A percentile compares a stretch with the other conserved stretches of the same genome.
These are phyloP conservation scores for Plenodomus biglobosus DNA, from an alignment of 2,329 filamentous ascomycete genomes.

Conservation along the genomic window DNA sequence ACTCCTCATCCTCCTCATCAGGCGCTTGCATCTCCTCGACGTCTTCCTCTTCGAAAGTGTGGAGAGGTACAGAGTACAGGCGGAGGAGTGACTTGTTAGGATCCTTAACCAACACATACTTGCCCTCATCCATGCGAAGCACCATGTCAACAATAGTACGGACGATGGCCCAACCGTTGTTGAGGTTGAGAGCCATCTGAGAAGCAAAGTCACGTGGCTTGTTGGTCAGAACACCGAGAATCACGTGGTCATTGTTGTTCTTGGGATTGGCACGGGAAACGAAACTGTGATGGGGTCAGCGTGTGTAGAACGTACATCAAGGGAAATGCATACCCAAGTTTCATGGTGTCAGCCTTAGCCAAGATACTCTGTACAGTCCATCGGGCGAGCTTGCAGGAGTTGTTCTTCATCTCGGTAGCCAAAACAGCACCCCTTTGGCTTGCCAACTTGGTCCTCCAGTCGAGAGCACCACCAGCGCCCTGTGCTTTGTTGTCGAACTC, in stretches of 20 bases:
- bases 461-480: slow-evolving; percentile 88
- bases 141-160: slow-evolving; percentile 97
- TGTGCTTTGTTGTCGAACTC: slow-evolving; percentile 99
- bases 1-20: slow-evolving; percentile 59
- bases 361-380: slow-evolving; percentile 98
- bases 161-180: slow-evolving; percentile 98
- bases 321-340: slow-evolving; percentile 69
- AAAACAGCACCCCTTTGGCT: slow-evolving; percentile 95
- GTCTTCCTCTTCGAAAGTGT: slow-evolving; percentile 90
- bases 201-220: slow-evolving; percentile 95
- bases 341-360: slow-evolving; percentile 97
- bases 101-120: slow-evolving; percentile 81
- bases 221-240: slow-evolving; percentile 94
- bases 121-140: slow-evolving; percentile 73
- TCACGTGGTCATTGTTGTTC: slow-evolving; percentile 88
- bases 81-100: slow-evolving; percentile 96
- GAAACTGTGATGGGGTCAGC: slow-evolving; percentile 63
- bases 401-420: slow-evolving; percentile 99
- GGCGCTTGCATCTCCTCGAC: slow-evolving; percentile 67
- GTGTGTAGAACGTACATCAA: neutral
- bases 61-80: slow-evolving; percentile 84
- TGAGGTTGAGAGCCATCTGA: slow-evolving; percentile 97
- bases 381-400: slow-evolving; percentile 95
- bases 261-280: slow-evolving; percentile 93
- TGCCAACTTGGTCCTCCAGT: slow-evolving; percentile 95